A percentile compares a stretch with the other conserved stretches of the same genome.
Evolutionary conservation across 768 basidiomycete species (phyloP).

Genomic region (Austroboletus eburneus): DNA sequence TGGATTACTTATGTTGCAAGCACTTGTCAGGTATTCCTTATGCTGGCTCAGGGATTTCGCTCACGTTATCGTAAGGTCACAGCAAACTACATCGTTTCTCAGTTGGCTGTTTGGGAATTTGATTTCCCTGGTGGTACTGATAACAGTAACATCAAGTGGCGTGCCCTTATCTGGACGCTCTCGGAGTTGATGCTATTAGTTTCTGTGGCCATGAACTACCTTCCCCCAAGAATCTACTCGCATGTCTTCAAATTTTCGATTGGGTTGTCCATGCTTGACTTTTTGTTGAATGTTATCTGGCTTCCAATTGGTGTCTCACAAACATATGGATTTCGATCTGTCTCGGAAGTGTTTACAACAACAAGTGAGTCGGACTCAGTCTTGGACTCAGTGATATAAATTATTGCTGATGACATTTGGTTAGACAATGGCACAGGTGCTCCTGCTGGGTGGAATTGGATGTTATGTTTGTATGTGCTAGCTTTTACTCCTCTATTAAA

Average conservation of each 20-base stretch:
- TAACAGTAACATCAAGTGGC: slow-evolving; percentile 76
- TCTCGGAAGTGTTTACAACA: slow-evolving; percentile 78
- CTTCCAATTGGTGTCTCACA: slow-evolving; percentile 85
- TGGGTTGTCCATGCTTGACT: slow-evolving; percentile 76
- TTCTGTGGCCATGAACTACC: slow-evolving; percentile 78
- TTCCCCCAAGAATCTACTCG: slow-evolving; percentile 75
- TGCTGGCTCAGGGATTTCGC: background rate
- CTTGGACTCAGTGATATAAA: background rate
- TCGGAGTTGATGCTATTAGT: slow-evolving; percentile 70
- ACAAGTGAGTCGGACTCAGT: slow-evolving; percentile 59
- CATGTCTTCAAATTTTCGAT: slow-evolving; percentile 74
- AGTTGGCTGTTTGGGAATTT: slow-evolving; percentile 73
- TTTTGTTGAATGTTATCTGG: slow-evolving; percentile 86
- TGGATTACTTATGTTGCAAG: slow-evolving; percentile 94
- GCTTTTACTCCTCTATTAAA: too few relatives aligned
- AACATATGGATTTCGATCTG: slow-evolving; percentile 85
- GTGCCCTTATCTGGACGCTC: slow-evolving; percentile 79
- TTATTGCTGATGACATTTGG: slow-evolving; percentile 1
- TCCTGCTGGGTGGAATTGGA: slow-evolving; percentile 87
- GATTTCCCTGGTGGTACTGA: slow-evolving; percentile 78
- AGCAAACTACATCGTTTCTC: slow-evolving; percentile 86
- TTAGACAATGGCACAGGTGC: slow-evolving; percentile 88
- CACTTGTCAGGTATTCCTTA: slow-evolving; percentile 68
- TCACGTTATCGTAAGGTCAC: slow-evolving; percentile 51
- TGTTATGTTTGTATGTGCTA: slow-evolving; percentile 70